Base-by-base conservation (phyloP, 352 stramenopile genomes). In the Achlya hypogyna region DNA sequence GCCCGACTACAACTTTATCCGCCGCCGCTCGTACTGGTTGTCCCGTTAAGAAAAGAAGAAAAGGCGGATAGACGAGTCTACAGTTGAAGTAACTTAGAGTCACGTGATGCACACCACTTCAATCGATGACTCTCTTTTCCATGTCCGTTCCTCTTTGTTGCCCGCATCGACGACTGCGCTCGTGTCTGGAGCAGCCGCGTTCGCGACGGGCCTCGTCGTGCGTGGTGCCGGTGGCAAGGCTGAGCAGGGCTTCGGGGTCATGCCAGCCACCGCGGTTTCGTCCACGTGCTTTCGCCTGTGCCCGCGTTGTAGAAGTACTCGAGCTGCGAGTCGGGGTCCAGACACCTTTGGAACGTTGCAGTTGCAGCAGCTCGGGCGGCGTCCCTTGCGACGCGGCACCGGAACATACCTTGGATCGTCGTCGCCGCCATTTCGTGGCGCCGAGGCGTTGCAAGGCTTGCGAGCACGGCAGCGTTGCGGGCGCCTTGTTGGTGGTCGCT, bases 1-100 rank as follows among this genome's bases (percentile, higher is more conserved):
- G 75, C 97, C 97, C 43, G 96, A 99, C 79, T 99, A 99, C 92
- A 99, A 98, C 79, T 99, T 98, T 82, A 98, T 99, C 81, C 92
- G 97, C 80, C 88, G 96, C 78, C 90, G 98, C 75, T 98, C 96
- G 62, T 99, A 98, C 94, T 99, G 96, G 96, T 78, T 98, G 74
- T 85, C 86, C 78, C 93, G 92, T 86, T 96, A 90, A 82, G 71
- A 51, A 77, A 51, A 71, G 67, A 70, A 68, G 49, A 42, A 60
- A 32, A 54, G 29, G 20, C 22, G 51, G 51, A 58, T 58, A 14
- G 51, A 38, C 68, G 53, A 73, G 63, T 73, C 16, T 71, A 75
- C 45, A 58, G 71, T 60, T 59, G 63, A 60, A 76, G 75, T 68
- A 65, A 62, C 70, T 58, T 65, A 65, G 59, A 65, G 22, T 35